Percentiles rank a stretch among this genome's conserved stretches.
Conservation (phyloP, 2,329 filamentous ascomycete genomes). For the Talaromyces sp. region DNA sequence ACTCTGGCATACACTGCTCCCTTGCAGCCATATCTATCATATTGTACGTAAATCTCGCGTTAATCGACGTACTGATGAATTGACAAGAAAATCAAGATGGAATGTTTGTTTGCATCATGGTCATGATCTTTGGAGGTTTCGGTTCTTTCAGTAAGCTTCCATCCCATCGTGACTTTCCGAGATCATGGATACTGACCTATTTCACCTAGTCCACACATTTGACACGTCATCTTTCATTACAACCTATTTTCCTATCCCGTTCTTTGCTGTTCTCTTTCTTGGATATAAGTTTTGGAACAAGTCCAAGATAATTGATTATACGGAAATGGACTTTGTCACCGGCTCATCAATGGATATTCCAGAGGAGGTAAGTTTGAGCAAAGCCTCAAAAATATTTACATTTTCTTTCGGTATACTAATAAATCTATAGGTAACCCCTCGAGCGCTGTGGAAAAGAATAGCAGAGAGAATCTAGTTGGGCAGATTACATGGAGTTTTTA, state of each 20-base stretch:
- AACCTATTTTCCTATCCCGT: conserved; percentile 24
- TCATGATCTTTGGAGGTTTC: conserved; percentile 26
- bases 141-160: conserved; percentile 23
- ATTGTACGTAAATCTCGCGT: conserved; percentile 23
- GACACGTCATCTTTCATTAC: conserved; percentile 24
- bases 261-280: conserved; percentile 24
- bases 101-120: conserved; percentile 23
- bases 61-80: not conserved
- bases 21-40: conserved; percentile 63
- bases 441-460: not conserved
- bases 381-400: too few relatives aligned
- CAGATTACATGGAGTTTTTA: not conserved
- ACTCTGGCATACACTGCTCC: conserved; percentile 19
- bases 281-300: conserved; percentile 23
- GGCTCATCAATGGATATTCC: conserved; percentile 24
- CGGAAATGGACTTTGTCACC: conserved; percentile 24
- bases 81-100: conserved; percentile 16
- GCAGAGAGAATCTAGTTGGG: not conserved
- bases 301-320: conserved; percentile 22
- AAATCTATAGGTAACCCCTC: not conserved
- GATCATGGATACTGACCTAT: not conserved
- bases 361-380: conserved; percentile 16
- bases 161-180: too few relatives aligned
- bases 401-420: not conserved
- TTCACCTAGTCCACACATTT: conserved; percentile 20